Percentiles rank a stretch among this genome's conserved stretches.
phyloP scores from a whole-genome alignment of 1,284 basidiomycete species.

The Microbotryum lychnidis-dioicae region DNA sequence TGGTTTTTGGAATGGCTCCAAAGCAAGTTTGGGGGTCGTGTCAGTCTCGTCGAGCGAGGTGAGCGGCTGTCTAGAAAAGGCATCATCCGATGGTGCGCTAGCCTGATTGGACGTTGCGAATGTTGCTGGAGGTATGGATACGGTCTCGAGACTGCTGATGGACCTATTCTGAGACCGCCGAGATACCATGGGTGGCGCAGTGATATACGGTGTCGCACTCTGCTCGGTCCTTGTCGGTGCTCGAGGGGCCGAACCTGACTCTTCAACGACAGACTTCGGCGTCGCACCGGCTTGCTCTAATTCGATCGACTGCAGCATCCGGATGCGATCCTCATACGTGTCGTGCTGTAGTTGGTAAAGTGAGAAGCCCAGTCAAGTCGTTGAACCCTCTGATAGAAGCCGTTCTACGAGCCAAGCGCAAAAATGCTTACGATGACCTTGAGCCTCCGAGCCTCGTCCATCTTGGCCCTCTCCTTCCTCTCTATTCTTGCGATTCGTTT shows the following conservation, averaged over 20 bases:
- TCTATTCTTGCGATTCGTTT: conserved; percentile 25
- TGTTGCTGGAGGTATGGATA: not conserved
- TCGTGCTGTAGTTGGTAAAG: conserved; percentile 35
- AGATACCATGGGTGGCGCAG: not conserved
- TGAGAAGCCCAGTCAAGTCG: no score
- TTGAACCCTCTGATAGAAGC: not conserved
- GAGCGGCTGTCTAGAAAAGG: no score
- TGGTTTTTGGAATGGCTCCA: no score
- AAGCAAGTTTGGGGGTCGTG: no score
- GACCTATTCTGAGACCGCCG: not conserved
- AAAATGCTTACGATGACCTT: conserved; percentile 37
- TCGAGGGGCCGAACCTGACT: no score
- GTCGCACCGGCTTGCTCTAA: conserved; percentile 6
- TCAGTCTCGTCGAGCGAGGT: no score
- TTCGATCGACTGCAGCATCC: conserved; percentile 38
- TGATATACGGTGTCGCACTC: not conserved
- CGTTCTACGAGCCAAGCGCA: no score
- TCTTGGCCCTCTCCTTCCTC: conserved; percentile 34
- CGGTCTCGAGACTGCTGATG: not conserved
- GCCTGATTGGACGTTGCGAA: not conserved
- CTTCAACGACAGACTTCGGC: not conserved
- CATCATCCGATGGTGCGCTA: no score
- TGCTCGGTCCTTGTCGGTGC: not conserved
- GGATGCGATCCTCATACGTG: conserved; percentile 42
- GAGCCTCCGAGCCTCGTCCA: conserved; percentile 39